phyloP scores from a whole-genome alignment of 2,329 filamentous ascomycete genomes.

The Scytalidium sp. region DNA sequence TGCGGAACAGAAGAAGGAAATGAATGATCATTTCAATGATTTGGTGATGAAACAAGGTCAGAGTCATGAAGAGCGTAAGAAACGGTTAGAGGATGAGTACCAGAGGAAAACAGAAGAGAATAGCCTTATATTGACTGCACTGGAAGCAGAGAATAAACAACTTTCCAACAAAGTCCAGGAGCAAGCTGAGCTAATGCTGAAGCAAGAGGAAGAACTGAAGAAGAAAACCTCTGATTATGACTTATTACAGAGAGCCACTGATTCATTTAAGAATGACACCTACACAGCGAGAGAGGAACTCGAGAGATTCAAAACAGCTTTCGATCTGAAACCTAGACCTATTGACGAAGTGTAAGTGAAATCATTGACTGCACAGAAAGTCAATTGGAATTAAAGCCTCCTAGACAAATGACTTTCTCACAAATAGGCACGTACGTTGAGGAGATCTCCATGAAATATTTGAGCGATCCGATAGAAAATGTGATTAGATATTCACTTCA shows the following conservation, averaged over 20 bases:
- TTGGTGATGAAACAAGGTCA: conserved; percentile 1
- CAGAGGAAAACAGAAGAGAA: conserved; percentile 3
- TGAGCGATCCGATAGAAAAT: too few species aligned
- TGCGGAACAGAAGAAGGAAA: background rate
- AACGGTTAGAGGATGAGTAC: conserved; percentile 5
- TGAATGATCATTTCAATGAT: conserved; percentile 2
- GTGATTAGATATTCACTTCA: too few species aligned
- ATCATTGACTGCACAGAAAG: too few species aligned
- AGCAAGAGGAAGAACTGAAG: conserved; percentile 2
- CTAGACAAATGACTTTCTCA: too few species aligned
- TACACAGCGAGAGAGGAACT: too few species aligned
- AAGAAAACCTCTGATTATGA: background rate
- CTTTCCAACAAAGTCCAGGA: conserved; percentile 1
- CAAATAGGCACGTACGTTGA: too few species aligned
- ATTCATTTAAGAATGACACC: conserved; percentile 7
- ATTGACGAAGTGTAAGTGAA: too few species aligned
- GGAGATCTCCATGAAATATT: too few species aligned
- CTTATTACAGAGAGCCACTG: conserved; percentile 5
- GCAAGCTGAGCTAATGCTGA: conserved; percentile 2
- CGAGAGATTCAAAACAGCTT: too few species aligned
- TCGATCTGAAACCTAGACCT: too few species aligned
- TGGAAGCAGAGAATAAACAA: conserved; percentile 4
- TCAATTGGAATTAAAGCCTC: too few species aligned
- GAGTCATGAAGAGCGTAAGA: background rate
- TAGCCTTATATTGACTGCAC: conserved; percentile 1